Base-by-base conservation (phyloP, 306 rosid genomes). In the Biancaea sappan region DNA sequence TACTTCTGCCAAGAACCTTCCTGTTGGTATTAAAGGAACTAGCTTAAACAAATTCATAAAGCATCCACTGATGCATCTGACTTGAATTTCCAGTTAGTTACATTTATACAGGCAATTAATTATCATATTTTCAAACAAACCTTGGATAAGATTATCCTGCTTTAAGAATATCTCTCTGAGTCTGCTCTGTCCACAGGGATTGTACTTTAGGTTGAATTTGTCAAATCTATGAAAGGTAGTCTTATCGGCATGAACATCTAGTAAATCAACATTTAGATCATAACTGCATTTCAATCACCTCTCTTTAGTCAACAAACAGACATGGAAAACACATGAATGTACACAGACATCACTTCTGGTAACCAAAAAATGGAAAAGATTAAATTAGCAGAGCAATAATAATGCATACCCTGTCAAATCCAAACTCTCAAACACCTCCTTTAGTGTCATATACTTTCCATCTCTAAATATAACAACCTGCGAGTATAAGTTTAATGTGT, bases 71-170 rank as follows among this genome's bases (percentile, higher is more conserved):
- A 69, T 60, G 73, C 70, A 50, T 57, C 9, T 6, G 64, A 81
- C 14, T 58, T 47, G 58, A 59, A 72, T 40, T 72, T 71, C 43
- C 52, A 76, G 40, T 43, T 58, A 44, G 64, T 44, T 50, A 57
- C 64, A 2, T 51, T 68, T 5, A 66, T 21, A 18, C 52, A 76
- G 19, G 67, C 40, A 69, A 75, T 52, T 46, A 66, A 61, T n/a
- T 64, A 66, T 72, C 62, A 47, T 32, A 66, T 44, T 72, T 26
- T 46, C 59, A 66, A 59, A 69, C 92, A 65, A 71, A 91, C 97
- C 97, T 83, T 91, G 97, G 81, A 91, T 91, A 83, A 91, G 95
- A 81, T 91, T 91, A 79, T 91, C 97, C 82, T 91, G 97, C 87
- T 91, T 91, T 75, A 91, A 80, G 79, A 91, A 91, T 82, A 91